Conservation (phyloP, 768 basidiomycete genomes). For the Tephrocybe rancida region DNA sequence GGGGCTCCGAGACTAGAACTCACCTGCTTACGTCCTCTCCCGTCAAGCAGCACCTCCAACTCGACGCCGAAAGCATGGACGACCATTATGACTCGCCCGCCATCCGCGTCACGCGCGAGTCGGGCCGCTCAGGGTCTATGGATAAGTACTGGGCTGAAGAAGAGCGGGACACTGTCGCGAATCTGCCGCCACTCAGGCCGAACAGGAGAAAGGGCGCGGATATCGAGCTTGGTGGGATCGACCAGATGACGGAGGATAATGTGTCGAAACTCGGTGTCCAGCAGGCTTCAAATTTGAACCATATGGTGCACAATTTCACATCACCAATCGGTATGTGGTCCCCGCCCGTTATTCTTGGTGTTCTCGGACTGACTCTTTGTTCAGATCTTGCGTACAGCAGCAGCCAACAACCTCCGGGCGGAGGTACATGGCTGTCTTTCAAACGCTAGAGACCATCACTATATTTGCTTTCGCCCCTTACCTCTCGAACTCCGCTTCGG, state of each 20-base stretch:
- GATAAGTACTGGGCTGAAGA: constrained; percentile 31
- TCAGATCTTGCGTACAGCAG: constrained; percentile 29
- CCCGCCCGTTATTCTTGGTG: background rate
- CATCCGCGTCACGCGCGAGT: background rate
- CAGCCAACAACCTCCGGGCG: constrained; percentile 9
- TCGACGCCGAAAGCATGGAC: constrained; percentile 21
- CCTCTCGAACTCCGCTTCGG: background rate
- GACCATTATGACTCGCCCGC: constrained; percentile 10
- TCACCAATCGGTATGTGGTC: constrained; percentile 64
- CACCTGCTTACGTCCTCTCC: constrained; percentile 39
- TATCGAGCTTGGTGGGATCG: constrained; percentile 37
- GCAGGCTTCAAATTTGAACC: constrained; percentile 41
- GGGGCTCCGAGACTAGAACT: constrained; percentile 16
- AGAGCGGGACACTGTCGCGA: constrained; percentile 25
- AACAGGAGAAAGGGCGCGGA: constrained; percentile 43
- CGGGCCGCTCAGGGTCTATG: constrained; percentile 19
- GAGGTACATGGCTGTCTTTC: constrained; percentile 34
- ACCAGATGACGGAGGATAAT: constrained; percentile 42
- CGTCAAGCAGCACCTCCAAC: constrained; percentile 24
- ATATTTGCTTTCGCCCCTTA: background rate
- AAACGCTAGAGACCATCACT: constrained; percentile 23
- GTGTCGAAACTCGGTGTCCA: constrained; percentile 43
- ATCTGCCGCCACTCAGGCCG: constrained; percentile 39
- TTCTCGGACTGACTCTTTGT: background rate
- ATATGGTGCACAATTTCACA: constrained; percentile 63